These are phyloP conservation scores for Andrographis paniculata DNA, from an alignment of 305 asterid genomes.

Conservation along the genomic window DNA sequence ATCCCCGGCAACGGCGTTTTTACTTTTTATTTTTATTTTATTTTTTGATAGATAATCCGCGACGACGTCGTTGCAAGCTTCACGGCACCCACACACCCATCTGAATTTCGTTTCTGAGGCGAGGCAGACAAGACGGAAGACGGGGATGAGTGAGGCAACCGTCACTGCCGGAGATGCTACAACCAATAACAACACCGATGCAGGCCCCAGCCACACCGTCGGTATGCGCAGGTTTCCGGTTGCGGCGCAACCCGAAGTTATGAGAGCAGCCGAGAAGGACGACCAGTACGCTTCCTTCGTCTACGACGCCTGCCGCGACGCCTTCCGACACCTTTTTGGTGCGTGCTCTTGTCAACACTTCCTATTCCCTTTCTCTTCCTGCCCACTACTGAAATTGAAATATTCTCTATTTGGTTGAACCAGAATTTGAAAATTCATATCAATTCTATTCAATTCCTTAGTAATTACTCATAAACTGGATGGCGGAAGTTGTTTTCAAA, in stretches of 20 bases:
- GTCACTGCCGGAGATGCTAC: slow-evolving; percentile 32
- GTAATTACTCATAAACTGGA: slow-evolving; percentile 1
- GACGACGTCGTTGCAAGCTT: not conserved
- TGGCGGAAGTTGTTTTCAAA: not conserved
- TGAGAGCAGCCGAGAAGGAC: slow-evolving; percentile 99
- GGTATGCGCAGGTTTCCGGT: slow-evolving; percentile 49
- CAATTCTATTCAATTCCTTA: not conserved
- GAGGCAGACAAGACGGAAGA: slow-evolving; percentile 6
- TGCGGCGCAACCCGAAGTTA: slow-evolving; percentile 93
- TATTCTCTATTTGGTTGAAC: not conserved
- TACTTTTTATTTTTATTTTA: not conserved
- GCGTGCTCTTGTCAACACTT: slow-evolving; percentile 22
- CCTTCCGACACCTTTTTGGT: slow-evolving; percentile 98
- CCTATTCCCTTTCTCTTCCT: not conserved
- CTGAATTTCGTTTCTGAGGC: not conserved
- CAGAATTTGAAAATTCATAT: too few relatives aligned
- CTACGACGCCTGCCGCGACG: slow-evolving; percentile 95
- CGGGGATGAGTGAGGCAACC: slow-evolving; percentile 41
- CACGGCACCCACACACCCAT: not conserved
- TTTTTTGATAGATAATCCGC: not conserved
- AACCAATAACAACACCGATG: slow-evolving; percentile 30
- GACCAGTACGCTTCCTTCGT: slow-evolving; percentile 95
- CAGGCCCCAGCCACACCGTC: slow-evolving; percentile 28
- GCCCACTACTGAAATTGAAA: too few relatives aligned
- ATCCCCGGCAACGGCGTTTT: slow-evolving; percentile 60